phyloP scores from a whole-genome alignment of 2,329 filamentous ascomycete species.

The Alternaria triticimaculans region DNA sequence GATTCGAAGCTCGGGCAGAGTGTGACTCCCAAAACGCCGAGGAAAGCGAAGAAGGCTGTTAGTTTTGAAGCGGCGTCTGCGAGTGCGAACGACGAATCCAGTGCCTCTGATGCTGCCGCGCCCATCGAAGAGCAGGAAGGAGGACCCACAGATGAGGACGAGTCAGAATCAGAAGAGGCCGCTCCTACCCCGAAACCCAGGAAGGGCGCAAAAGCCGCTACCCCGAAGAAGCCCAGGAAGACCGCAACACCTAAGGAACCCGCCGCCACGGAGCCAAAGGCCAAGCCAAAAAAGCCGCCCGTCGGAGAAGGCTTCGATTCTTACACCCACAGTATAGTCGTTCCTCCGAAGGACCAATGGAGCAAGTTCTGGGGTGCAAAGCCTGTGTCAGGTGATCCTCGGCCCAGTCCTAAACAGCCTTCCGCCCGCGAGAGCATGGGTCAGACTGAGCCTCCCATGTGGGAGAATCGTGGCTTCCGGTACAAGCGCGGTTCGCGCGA shows the following conservation, averaged over 20 bases:
- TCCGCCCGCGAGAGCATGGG: slow-evolving; percentile 28
- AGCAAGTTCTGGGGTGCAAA: slow-evolving; percentile 28
- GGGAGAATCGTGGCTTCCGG: slow-evolving; percentile 35
- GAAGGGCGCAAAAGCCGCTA: neutral
- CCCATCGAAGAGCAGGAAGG: neutral
- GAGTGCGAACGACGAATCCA: neutral
- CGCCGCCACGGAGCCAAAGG: neutral
- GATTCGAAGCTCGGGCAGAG: neutral
- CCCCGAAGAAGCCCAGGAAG: neutral
- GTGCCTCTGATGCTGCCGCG: neutral
- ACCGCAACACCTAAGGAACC: neutral
- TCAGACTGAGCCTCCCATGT: slow-evolving; percentile 27
- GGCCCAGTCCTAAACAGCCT: slow-evolving; percentile 22
- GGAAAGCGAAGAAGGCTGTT: neutral
- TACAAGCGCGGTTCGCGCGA: slow-evolving; percentile 25
- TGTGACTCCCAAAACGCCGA: slow-evolving; percentile 9
- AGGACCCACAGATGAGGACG: neutral
- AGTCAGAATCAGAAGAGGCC: neutral
- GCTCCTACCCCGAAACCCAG: neutral
- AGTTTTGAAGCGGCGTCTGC: neutral
- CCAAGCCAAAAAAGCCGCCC: slow-evolving; percentile 10
- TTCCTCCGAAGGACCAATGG: neutral
- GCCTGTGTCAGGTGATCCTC: slow-evolving; percentile 20
- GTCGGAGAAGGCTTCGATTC: slow-evolving; percentile 12
- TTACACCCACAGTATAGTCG: neutral